Evolutionary conservation across 2,329 filamentous ascomycete species (phyloP).

Genomic region (Incumbomyces delicatus): DNA sequence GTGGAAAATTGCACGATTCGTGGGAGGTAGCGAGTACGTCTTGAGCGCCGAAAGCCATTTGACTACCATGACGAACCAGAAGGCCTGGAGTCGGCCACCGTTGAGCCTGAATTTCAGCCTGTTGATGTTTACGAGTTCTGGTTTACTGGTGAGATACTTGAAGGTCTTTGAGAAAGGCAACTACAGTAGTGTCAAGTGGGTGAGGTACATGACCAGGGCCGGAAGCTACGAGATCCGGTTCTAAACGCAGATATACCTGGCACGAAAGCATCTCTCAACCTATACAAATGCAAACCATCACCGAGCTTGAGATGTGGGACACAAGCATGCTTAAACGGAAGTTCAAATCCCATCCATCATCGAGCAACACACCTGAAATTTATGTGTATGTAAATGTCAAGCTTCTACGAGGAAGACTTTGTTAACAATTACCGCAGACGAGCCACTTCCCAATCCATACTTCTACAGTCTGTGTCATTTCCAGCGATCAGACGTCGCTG

Average conservation of each 20-base stretch:
- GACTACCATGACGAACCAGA: slow-evolving; percentile 96
- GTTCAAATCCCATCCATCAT: too few species aligned
- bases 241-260: slow-evolving; percentile 3
- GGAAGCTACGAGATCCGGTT: slow-evolving; percentile 95
- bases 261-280: neutral
- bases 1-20: slow-evolving; percentile 98
- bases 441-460: too few species aligned
- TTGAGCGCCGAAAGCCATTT: slow-evolving; percentile 86
- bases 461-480: too few species aligned
- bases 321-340: too few species aligned
- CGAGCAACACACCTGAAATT: too few species aligned
- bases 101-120: slow-evolving; percentile 85
- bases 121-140: slow-evolving; percentile 96
- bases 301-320: too few species aligned
- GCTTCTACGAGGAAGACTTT: too few species aligned
- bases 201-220: slow-evolving; percentile 95
- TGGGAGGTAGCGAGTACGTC: slow-evolving; percentile 93
- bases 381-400: too few species aligned
- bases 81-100: slow-evolving; percentile 89
- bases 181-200: slow-evolving; percentile 98
- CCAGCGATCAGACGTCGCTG: too few species aligned
- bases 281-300: too few species aligned
- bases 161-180: slow-evolving; percentile 99
- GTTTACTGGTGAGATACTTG: slow-evolving; percentile 81
- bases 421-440: too few species aligned